phyloP scores from a whole-genome alignment of 371 early-diverging fungal species.

The Syncephalis plumigaleata region DNA sequence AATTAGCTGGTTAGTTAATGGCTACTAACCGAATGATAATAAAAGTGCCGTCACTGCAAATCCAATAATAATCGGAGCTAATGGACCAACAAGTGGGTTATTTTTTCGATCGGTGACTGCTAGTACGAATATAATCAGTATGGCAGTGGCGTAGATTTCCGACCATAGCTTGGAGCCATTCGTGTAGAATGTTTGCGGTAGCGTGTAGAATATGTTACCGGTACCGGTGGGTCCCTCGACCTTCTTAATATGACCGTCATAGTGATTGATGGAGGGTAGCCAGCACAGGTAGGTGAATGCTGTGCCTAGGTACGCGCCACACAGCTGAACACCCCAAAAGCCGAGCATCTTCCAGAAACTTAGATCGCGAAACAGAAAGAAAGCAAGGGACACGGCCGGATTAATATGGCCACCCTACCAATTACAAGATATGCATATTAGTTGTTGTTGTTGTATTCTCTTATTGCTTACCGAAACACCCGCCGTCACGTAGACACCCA shows the following conservation, averaged over 20 bases:
- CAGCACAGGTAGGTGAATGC: conserved; percentile 45
- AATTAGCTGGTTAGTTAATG: too few relatives aligned
- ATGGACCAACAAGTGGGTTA: conserved; percentile 20
- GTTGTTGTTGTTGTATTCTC: too few relatives aligned
- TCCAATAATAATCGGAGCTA: conserved; percentile 34
- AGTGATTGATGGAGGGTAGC: conserved; percentile 23
- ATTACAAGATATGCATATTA: too few relatives aligned
- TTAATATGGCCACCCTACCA: conserved; percentile 73
- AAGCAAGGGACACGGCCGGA: conserved; percentile 57
- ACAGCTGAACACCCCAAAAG: conserved; percentile 40
- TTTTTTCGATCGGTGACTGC: conserved; percentile 50
- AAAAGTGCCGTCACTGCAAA: too few relatives aligned
- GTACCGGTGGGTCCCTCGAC: conserved; percentile 12
- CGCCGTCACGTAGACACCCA: conserved; percentile 45
- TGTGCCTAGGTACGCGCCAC: conserved; percentile 54
- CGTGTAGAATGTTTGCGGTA: conserved; percentile 30
- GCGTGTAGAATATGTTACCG: conserved; percentile 55
- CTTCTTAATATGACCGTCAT: conserved; percentile 36
- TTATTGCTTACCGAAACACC: too few relatives aligned
- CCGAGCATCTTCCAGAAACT: conserved; percentile 35
- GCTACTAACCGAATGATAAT: too few relatives aligned
- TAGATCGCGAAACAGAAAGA: conserved; percentile 44
- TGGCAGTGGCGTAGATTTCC: conserved; percentile 66
- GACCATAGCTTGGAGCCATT: conserved; percentile 40
- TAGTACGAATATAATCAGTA: conserved; percentile 49